Evolutionary conservation across 441 rosid genomes (phyloP).

Genomic region (Hura crepitans): DNA sequence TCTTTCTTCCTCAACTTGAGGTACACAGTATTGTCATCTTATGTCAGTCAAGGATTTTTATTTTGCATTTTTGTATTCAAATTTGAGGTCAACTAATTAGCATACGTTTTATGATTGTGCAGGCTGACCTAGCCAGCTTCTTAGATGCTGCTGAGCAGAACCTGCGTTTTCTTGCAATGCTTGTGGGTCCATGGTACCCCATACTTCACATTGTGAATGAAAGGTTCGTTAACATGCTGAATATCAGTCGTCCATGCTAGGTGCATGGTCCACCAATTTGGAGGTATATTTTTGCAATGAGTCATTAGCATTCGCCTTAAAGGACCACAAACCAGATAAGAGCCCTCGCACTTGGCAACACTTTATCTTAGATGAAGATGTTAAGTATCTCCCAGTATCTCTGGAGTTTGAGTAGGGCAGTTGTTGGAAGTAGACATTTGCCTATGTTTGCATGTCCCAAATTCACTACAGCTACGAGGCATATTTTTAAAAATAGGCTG

Average conservation of each 20-base stretch:
- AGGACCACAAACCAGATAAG: neutral
- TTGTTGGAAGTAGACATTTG: neutral
- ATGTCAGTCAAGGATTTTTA: slow-evolving; percentile 18
- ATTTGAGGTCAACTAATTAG: slow-evolving; percentile 1
- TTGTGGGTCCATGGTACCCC: slow-evolving; percentile 73
- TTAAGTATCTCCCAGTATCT: neutral
- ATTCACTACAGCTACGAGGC: neutral
- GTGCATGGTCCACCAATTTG: neutral
- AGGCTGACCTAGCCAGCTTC: slow-evolving; percentile 62
- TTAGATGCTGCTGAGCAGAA: slow-evolving; percentile 55
- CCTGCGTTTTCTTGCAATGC: slow-evolving; percentile 71
- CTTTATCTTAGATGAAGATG: neutral
- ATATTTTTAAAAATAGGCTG: neutral
- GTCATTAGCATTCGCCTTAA: neutral
- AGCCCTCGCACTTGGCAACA: neutral
- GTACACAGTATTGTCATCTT: slow-evolving; percentile 35
- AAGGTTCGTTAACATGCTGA: slow-evolving; percentile 45
- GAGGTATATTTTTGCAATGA: neutral
- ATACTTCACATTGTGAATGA: slow-evolving; percentile 64
- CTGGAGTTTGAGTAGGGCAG: neutral
- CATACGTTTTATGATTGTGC: slow-evolving; percentile 24
- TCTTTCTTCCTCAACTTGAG: slow-evolving; percentile 89
- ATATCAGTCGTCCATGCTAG: slow-evolving; percentile 12
- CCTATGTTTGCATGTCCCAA: neutral
- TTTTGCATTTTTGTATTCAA: neutral